A percentile compares a stretch with the other conserved stretches of the same genome.
phyloP scores from a whole-genome alignment of 805 yeast species.

The Saccharomycopsis guyanensis region DNA sequence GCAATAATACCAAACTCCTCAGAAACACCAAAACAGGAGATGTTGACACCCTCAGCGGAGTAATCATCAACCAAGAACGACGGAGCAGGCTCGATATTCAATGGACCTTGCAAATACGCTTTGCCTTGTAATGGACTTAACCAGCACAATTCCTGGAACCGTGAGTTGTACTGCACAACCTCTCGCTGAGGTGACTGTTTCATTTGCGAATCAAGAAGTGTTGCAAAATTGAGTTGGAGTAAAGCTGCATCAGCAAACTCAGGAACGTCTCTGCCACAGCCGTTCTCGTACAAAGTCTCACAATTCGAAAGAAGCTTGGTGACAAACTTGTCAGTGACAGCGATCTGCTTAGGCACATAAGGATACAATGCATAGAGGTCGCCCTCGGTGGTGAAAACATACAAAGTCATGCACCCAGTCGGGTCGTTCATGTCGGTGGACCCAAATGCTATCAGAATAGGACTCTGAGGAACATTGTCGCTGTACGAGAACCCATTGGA shows the following conservation, averaged over 20 bases:
- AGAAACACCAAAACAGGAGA: not conserved
- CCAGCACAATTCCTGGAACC: not conserved
- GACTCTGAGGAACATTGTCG: slow-evolving; percentile 19
- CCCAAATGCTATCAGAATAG: slow-evolving; percentile 25
- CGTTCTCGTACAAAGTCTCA: not conserved
- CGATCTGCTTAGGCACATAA: slow-evolving; percentile 44
- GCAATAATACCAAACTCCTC: not conserved
- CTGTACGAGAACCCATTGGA: not conserved
- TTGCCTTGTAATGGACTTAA: not conserved
- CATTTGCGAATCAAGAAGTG: not conserved
- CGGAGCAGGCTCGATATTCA: not conserved
- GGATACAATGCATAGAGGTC: slow-evolving; percentile 59
- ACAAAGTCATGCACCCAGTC: slow-evolving; percentile 44
- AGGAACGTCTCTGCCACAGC: not conserved
- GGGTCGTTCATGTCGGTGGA: slow-evolving; percentile 26
- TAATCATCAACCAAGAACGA: not conserved
- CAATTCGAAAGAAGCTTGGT: not conserved
- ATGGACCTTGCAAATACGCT: not conserved
- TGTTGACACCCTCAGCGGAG: not conserved
- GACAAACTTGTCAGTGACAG: slow-evolving; percentile 25
- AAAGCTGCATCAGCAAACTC: not conserved
- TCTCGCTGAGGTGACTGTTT: not conserved
- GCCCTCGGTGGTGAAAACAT: slow-evolving; percentile 45
- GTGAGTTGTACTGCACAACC: not conserved
- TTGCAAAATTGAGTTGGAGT: not conserved